Percentiles rank a stretch among this genome's conserved stretches.
phyloP scores from a whole-genome alignment of 495 filamentous ascomycete species.

The Aspergillus asperescens region DNA sequence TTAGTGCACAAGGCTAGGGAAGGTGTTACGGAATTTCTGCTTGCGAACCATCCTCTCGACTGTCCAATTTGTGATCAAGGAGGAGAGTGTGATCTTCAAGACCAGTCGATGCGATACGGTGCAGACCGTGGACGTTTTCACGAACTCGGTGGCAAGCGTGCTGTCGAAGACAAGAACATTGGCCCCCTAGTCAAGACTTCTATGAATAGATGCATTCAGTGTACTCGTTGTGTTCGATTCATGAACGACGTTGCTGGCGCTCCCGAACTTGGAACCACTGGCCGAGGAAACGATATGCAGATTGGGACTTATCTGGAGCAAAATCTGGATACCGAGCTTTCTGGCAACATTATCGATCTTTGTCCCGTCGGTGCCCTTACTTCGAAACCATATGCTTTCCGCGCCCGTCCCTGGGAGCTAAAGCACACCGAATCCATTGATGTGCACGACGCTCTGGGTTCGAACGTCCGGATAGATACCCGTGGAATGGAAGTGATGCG shows the following conservation, averaged over 20 bases:
- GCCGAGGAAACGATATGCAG: slow-evolving; percentile 93
- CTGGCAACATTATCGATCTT: slow-evolving; percentile 95
- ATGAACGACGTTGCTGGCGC: slow-evolving; percentile 96
- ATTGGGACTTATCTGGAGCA: slow-evolving; percentile 96
- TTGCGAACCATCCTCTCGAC: slow-evolving; percentile 95
- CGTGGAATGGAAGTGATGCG: slow-evolving; percentile 97
- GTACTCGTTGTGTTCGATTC: slow-evolving; percentile 94
- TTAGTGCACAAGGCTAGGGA: slow-evolving; percentile 95
- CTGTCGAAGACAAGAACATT: slow-evolving; percentile 98
- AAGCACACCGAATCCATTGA: slow-evolving; percentile 91
- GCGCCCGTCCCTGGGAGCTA: slow-evolving; percentile 92
- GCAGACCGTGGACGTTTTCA: slow-evolving; percentile 95
- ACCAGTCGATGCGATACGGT: slow-evolving; percentile 98
- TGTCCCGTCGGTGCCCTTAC: slow-evolving; percentile 95
- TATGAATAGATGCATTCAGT: slow-evolving; percentile 99
- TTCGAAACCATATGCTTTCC: slow-evolving; percentile 97
- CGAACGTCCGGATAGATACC: slow-evolving; percentile 87
- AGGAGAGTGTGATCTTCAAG: slow-evolving; percentile 96
- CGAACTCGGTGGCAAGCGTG: slow-evolving; percentile 89
- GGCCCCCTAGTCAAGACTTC: slow-evolving; percentile 98
- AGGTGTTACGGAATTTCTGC: slow-evolving; percentile 97
- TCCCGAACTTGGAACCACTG: slow-evolving; percentile 87
- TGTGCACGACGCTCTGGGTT: slow-evolving; percentile 86
- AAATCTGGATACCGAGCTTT: slow-evolving; percentile 86
- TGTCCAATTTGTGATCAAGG: slow-evolving; percentile 98